Evolutionary conservation across 352 stramenopile species (phyloP).

Genomic region (Globisporangium rhizosaccharum): DNA sequence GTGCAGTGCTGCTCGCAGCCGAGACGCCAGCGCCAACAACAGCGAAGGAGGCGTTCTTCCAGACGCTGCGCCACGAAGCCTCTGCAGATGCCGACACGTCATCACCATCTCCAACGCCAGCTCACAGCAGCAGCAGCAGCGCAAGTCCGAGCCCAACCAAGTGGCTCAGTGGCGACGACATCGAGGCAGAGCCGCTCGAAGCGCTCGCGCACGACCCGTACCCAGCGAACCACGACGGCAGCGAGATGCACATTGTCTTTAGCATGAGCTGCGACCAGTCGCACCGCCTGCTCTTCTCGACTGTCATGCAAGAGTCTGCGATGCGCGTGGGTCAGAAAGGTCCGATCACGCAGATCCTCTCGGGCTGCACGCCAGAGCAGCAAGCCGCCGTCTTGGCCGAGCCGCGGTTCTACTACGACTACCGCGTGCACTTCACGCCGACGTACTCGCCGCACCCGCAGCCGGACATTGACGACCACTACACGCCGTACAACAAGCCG

Average conservation of each 20-base stretch:
- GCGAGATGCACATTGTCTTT: constrained; percentile 37
- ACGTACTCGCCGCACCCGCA: constrained; percentile 34
- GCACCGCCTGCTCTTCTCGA: constrained; percentile 32
- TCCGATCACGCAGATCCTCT: constrained; percentile 49
- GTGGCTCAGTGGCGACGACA: background rate
- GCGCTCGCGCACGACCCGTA: constrained; percentile 3
- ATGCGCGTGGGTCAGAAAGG: constrained; percentile 30
- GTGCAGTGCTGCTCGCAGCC: background rate
- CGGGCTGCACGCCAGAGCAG: constrained; percentile 31
- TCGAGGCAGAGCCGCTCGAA: background rate
- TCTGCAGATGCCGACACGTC: background rate
- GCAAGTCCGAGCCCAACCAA: too few species aligned
- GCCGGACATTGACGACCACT: constrained; percentile 33
- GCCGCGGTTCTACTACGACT: constrained; percentile 51
- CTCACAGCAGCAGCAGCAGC: background rate
- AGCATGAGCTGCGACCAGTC: constrained; percentile 44
- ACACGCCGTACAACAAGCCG: constrained; percentile 54
- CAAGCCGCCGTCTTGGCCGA: constrained; percentile 21
- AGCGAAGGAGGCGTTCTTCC: background rate
- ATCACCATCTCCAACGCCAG: too few species aligned
- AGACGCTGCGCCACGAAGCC: constrained; percentile 1
- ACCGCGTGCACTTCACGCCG: constrained; percentile 43
- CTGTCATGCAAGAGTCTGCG: constrained; percentile 41
- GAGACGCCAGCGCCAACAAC: background rate
- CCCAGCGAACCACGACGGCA: constrained; percentile 7